Conservation (phyloP, 257 asterid genomes). For the Echium plantagineum region DNA sequence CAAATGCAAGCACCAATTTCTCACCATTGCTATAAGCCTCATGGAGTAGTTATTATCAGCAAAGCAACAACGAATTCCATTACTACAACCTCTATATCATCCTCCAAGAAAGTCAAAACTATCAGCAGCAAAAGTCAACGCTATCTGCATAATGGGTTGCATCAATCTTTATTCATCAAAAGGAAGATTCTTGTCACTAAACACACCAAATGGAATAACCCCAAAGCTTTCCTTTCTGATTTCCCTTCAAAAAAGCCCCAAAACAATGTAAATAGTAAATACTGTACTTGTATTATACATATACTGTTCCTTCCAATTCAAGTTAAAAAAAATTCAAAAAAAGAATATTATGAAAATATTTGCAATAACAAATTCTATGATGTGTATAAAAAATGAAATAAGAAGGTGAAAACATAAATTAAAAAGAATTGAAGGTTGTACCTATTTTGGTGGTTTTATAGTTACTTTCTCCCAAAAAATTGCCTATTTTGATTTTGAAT, state of each 20-base stretch:
- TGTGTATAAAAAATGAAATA: too few species aligned
- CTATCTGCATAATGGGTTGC: not conserved
- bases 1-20: slow-evolving; percentile 21
- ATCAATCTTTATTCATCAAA: slow-evolving; percentile 13
- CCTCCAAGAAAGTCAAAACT: not conserved
- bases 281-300: too few species aligned
- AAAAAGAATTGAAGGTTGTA: too few species aligned
- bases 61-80: not conserved
- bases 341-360: too few species aligned
- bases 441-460: too few species aligned
- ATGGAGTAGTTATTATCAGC: slow-evolving; percentile 12
- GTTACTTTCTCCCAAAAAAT: too few species aligned
- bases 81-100: not conserved
- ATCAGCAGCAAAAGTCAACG: not conserved
- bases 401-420: too few species aligned
- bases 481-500: too few species aligned
- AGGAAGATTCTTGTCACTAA: slow-evolving; percentile 23
- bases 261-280: slow-evolving; percentile 26
- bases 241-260: slow-evolving; percentile 41
- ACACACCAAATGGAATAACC: slow-evolving; percentile 33
- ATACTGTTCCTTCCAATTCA: too few species aligned
- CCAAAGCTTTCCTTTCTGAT: slow-evolving; percentile 56
- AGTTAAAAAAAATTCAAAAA: too few species aligned
- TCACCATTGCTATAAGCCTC: slow-evolving; percentile 20
- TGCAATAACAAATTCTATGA: too few species aligned